Evolutionary conservation across 257 asterid species (phyloP), one percentile per base, ranked within the genome.

Genomic region (Gardenia jasminoides): DNA sequence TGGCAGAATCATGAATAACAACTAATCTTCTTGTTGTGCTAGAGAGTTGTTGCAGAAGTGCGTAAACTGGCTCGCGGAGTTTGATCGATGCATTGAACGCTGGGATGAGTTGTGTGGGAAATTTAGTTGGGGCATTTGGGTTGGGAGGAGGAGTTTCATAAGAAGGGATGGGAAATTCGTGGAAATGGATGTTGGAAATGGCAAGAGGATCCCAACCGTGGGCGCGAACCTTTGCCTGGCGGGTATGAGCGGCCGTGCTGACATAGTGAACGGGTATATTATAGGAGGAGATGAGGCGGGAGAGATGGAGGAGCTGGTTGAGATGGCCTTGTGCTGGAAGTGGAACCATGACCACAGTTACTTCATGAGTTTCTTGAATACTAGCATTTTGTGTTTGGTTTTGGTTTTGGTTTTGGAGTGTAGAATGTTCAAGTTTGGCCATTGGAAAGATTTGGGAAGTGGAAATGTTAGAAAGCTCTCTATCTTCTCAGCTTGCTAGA

Each of bases 241-340:
- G 92, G 87, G 75, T 88, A 83, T 88, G 94, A 26, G 86, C 31
- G 68, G 90, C 75, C 58, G 94, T 87, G 82, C 88, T 76, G 43
- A 90, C 85, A 64, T 79, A 91, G 85, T 91, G 88, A 39, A 90
- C 41, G 4, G 41, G 41, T 36, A 36, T 36, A 36, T 36, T 5
- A 36, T 36, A 36, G 41, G 41, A 36, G 41, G 41, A 36, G 41
- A 36, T 36, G 41, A 36, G 41, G 41, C 41, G 41, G 41, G 41
- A 36, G 41, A 36, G 41, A 81, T 90, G 91, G 85, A 90, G 95
- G 85, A 90, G 97, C 83, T 92, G 97, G 87, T 92, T 92, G 78
- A 92, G 94, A 66, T 92, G 97, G 44, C 97, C 93, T 46, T 92
- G 97, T 28, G 88, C 89, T 11, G 93, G 94, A 79, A 92, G 87